Evolutionary conservation across 2,329 filamentous ascomycete species (phyloP).

Genomic region (Tolypocladium album): DNA sequence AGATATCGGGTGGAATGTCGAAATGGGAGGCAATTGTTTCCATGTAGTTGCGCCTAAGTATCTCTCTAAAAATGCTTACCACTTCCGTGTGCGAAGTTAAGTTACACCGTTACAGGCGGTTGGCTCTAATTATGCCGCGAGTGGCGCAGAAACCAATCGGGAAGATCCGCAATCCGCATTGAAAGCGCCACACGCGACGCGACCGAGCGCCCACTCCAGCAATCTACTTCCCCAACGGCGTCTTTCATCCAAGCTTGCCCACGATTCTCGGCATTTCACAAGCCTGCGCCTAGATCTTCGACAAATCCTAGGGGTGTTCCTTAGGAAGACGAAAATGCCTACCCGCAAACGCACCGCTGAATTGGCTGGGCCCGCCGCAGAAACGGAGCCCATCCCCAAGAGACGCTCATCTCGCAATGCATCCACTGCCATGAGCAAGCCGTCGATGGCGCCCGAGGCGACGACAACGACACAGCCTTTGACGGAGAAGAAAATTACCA

Average conservation of each 20-base stretch:
- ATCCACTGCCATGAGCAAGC: slow-evolving; percentile 1
- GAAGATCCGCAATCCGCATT: background rate
- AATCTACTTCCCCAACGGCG: background rate
- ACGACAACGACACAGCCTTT: background rate
- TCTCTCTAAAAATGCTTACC: too few species aligned
- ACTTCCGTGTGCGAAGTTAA: too few species aligned
- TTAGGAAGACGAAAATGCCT: background rate
- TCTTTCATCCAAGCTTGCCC: background rate
- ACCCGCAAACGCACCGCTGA: background rate
- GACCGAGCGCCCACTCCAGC: background rate
- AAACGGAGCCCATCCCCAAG: slow-evolving; percentile 12
- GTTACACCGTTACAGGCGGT: background rate
- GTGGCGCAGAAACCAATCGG: background rate
- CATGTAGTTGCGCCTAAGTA: too few species aligned
- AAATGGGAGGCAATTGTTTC: too few species aligned
- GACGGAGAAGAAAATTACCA: background rate
- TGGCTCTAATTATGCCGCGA: background rate
- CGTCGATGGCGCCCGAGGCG: background rate
- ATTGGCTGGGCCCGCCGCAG: slow-evolving; percentile 1
- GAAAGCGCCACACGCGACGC: background rate
- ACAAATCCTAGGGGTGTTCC: rapidly evolving
- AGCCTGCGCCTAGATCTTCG: background rate
- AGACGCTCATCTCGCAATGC: slow-evolving; percentile 17
- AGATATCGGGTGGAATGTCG: too few species aligned
- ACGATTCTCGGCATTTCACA: background rate